These are phyloP conservation scores for Excoecaria agallocha DNA, from an alignment of 345 rosid species.

Conservation along the genomic window DNA sequence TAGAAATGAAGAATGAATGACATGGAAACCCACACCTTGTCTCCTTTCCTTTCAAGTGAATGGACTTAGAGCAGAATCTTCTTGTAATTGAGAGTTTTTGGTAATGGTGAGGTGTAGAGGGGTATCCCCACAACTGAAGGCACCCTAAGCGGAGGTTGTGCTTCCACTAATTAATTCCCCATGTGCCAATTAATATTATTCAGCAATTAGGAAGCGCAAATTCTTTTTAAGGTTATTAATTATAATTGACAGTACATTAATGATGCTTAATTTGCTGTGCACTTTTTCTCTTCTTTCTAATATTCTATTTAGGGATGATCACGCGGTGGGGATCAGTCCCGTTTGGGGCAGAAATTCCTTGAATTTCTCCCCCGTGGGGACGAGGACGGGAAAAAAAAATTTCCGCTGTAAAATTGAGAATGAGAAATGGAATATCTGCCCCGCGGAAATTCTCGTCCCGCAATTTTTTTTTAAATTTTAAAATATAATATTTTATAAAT, in stretches of 20 bases:
- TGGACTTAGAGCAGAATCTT: constrained; percentile 19
- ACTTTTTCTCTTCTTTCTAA: too few relatives aligned
- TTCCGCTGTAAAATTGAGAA: too few relatives aligned
- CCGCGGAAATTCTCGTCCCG: too few relatives aligned
- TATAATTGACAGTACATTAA: not conserved
- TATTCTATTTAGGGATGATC: too few relatives aligned
- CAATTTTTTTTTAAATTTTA: too few relatives aligned
- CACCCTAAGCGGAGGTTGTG: constrained; percentile 18
- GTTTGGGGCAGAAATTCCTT: too few relatives aligned
- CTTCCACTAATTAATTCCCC: not conserved
- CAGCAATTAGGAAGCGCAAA: not conserved
- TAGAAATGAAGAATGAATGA: constrained; percentile 10
- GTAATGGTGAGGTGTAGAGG: constrained; percentile 26
- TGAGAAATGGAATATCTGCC: too few relatives aligned
- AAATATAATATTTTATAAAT: too few relatives aligned
- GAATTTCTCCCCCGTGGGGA: too few relatives aligned
- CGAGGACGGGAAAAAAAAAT: too few relatives aligned
- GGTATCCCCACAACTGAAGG: constrained; percentile 23
- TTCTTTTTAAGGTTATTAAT: not conserved
- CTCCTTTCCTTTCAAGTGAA: not conserved
- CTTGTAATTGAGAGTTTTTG: constrained; percentile 16
- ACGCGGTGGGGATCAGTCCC: too few relatives aligned
- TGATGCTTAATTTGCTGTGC: constrained; percentile 1
- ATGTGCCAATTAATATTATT: too few relatives aligned
- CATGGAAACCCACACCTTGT: constrained; percentile 15